A percentile compares a stretch with the other conserved stretches of the same genome.
These are phyloP conservation scores for Capronia coronata DNA, from an alignment of 2,329 filamentous ascomycete species.

Conservation along the genomic window DNA sequence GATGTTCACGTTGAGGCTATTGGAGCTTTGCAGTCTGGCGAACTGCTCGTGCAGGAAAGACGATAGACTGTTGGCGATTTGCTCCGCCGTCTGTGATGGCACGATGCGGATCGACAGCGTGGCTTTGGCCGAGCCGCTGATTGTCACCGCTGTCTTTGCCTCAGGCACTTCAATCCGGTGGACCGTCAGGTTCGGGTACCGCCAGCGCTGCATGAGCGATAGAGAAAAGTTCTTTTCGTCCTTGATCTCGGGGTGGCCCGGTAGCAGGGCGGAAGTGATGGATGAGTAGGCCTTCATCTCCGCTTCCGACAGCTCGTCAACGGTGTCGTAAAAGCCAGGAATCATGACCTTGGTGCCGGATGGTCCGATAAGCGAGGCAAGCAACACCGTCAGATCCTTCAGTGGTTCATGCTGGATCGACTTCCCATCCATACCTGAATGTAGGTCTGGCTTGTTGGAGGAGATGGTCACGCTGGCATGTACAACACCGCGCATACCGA, in stretches of 20 bases:
- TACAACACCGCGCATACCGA: slow-evolving; percentile 86
- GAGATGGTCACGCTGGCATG: slow-evolving; percentile 87
- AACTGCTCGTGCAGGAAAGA: slow-evolving; percentile 67
- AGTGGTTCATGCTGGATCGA: slow-evolving; percentile 79
- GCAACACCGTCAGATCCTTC: slow-evolving; percentile 78
- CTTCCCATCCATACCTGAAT: slow-evolving; percentile 95
- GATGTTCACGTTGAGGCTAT: slow-evolving; percentile 72
- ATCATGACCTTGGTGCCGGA: slow-evolving; percentile 71
- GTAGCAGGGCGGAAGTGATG: slow-evolving; percentile 70
- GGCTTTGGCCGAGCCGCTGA: slow-evolving; percentile 81
- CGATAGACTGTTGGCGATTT: slow-evolving; percentile 63
- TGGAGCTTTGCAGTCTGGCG: slow-evolving; percentile 66
- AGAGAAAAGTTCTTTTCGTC: slow-evolving; percentile 66
- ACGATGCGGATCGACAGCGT: slow-evolving; percentile 87
- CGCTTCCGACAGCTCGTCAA: slow-evolving; percentile 65
- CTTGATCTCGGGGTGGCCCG: slow-evolving; percentile 60
- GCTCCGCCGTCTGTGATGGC: slow-evolving; percentile 79
- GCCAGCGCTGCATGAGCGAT: slow-evolving; percentile 87
- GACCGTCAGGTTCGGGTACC: slow-evolving; percentile 88
- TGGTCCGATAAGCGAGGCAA: slow-evolving; percentile 73
- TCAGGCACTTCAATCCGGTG: slow-evolving; percentile 90
- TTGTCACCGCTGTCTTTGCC: slow-evolving; percentile 78
- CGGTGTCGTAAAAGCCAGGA: slow-evolving; percentile 80
- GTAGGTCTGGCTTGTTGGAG: slow-evolving; percentile 77
- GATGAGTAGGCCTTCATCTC: slow-evolving; percentile 78